Percentiles rank a stretch among this genome's conserved stretches.
Conservation (phyloP, 1,139 yeast species). For the Meyerozyma guilliermondii region DNA sequence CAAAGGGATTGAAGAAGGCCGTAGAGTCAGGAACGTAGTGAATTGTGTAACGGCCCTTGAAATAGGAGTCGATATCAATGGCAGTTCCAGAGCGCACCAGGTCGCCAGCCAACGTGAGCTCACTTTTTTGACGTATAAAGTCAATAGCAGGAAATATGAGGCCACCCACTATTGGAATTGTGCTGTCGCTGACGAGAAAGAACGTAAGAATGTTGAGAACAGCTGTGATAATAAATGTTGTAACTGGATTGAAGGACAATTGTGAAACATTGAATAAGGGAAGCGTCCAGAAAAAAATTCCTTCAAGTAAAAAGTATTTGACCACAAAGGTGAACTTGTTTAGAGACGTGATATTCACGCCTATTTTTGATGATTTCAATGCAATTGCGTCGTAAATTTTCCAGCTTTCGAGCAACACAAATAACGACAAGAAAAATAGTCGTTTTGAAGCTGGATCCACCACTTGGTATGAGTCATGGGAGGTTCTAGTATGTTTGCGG, state of each 20-base stretch:
- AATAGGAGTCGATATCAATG: conserved; percentile 64
- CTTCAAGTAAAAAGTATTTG: conserved; percentile 72
- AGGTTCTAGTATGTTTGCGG: background rate
- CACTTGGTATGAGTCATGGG: conserved; percentile 15
- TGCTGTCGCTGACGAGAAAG: conserved; percentile 35
- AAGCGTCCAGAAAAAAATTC: conserved; percentile 59
- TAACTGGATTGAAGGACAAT: conserved; percentile 53
- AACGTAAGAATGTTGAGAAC: conserved; percentile 34
- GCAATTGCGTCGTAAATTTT: conserved; percentile 67
- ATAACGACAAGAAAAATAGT: conserved; percentile 57
- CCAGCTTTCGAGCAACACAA: conserved; percentile 72
- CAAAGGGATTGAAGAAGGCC: conserved; percentile 76
- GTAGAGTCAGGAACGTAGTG: conserved; percentile 90
- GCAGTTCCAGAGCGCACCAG: conserved; percentile 36
- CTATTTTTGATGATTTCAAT: conserved; percentile 31
- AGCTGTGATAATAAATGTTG: conserved; percentile 41
- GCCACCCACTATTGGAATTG: conserved; percentile 30
- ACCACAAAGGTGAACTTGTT: conserved; percentile 55
- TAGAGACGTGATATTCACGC: conserved; percentile 19
- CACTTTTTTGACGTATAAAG: conserved; percentile 43
- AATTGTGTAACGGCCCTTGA: conserved; percentile 80
- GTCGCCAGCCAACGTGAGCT: conserved; percentile 66
- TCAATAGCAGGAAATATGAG: conserved; percentile 43
- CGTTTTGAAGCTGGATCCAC: conserved; percentile 85
- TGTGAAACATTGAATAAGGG: conserved; percentile 76